A percentile compares a stretch with the other conserved stretches of the same genome.
These are phyloP conservation scores for Vitis hybrid DNA, from an alignment of 177 flowering plant species.

Conservation along the genomic window DNA sequence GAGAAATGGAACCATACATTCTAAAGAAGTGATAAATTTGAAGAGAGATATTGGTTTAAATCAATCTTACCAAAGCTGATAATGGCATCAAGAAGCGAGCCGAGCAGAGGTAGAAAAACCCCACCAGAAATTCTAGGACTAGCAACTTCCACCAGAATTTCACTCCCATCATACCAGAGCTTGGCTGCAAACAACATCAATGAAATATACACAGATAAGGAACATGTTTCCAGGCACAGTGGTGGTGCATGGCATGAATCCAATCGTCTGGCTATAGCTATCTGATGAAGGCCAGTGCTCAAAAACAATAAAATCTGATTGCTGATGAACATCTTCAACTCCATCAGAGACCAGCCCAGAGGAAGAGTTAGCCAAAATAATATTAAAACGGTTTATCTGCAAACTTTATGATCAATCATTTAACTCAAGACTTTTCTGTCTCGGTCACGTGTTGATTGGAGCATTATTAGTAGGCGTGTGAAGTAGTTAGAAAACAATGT, in stretches of 20 bases:
- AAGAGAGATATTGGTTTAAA: too few relatives aligned
- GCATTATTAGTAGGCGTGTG: too few relatives aligned
- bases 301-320: too few relatives aligned
- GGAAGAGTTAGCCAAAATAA: neutral
- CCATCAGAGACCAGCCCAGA: too few relatives aligned
- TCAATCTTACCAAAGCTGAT: constrained; percentile 20
- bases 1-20: neutral
- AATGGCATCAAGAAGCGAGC: constrained; percentile 20
- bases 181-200: constrained; percentile 24
- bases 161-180: constrained; percentile 22
- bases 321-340: too few relatives aligned
- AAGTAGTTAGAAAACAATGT: too few relatives aligned
- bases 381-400: neutral
- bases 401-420: too few relatives aligned
- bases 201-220: constrained; percentile 21
- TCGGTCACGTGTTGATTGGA: too few relatives aligned
- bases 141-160: constrained; percentile 21
- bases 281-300: neutral
- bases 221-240: constrained; percentile 20
- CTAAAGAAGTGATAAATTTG: too few relatives aligned
- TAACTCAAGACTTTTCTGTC: too few relatives aligned
- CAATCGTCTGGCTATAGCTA: constrained; percentile 5
- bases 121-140: constrained; percentile 29
- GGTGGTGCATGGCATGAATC: constrained; percentile 27
- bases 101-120: constrained; percentile 20